These are phyloP conservation scores for Phytophthora kernoviae DNA, from an alignment of 352 stramenopile species.

Conservation along the genomic window DNA sequence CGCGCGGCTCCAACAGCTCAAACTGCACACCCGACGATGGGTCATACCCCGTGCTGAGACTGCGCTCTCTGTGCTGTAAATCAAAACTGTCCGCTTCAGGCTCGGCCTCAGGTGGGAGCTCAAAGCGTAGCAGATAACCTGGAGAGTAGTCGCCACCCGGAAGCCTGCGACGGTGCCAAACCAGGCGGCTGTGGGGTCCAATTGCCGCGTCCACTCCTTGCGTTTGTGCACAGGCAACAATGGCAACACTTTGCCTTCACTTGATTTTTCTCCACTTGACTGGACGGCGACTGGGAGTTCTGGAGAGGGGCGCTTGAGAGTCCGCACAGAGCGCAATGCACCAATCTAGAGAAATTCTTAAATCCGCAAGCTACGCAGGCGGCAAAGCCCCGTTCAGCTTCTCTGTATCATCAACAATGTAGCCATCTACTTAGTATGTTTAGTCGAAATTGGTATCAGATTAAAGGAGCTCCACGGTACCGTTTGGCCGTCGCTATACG, in stretches of 20 bases:
- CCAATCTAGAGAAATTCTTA: slow-evolving; percentile 49
- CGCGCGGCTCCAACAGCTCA: slow-evolving; percentile 33
- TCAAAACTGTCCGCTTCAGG: slow-evolving; percentile 25
- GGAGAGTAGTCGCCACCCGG: slow-evolving; percentile 25
- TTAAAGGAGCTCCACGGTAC: slow-evolving; percentile 6
- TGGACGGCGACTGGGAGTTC: slow-evolving; percentile 3
- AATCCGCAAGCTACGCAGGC: slow-evolving; percentile 52
- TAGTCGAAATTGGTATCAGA: not conserved
- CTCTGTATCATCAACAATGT: slow-evolving; percentile 20
- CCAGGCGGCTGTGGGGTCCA: slow-evolving; percentile 39
- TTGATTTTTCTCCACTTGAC: not conserved
- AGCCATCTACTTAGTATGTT: not conserved
- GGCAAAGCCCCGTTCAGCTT: slow-evolving; percentile 43
- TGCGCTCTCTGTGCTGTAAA: slow-evolving; percentile 22
- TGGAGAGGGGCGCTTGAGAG: slow-evolving; percentile 3
- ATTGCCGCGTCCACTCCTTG: slow-evolving; percentile 53
- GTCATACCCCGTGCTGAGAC: slow-evolving; percentile 34
- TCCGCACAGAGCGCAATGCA: slow-evolving; percentile 49
- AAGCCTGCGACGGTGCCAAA: slow-evolving; percentile 43
- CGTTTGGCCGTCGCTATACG: slow-evolving; percentile 22
- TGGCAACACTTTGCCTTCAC: not conserved
- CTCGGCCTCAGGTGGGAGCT: slow-evolving; percentile 27
- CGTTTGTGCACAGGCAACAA: slow-evolving; percentile 32
- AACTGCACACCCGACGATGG: slow-evolving; percentile 29
- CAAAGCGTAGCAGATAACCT: slow-evolving; percentile 42